Evolutionary conservation across 23 red algal genomes (phyloP).

Genomic region (Gracilariopsis chorda): DNA sequence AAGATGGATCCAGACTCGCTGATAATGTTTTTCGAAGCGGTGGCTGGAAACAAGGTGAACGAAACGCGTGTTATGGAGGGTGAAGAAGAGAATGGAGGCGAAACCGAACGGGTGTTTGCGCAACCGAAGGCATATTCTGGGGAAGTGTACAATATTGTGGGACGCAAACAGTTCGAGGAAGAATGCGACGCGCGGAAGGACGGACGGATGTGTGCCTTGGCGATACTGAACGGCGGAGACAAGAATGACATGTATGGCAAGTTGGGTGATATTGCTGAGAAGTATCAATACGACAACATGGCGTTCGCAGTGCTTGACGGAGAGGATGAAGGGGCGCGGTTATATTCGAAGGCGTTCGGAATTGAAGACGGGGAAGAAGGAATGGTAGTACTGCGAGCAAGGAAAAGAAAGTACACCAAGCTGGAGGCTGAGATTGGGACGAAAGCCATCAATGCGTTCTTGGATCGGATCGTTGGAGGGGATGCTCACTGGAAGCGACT

Average conservation of each 20-base stretch:
- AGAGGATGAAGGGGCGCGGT: background rate
- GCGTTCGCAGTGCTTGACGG: conserved; percentile 64
- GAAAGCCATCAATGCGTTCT: conserved; percentile 36
- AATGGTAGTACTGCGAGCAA: conserved; percentile 50
- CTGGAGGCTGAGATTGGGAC: conserved; percentile 23
- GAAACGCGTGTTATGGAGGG: background rate
- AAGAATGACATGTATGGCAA: background rate
- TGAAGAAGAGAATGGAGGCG: background rate
- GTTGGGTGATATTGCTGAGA: conserved; percentile 35
- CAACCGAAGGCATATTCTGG: conserved; percentile 62
- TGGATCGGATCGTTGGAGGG: conserved; percentile 73
- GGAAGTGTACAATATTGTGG: conserved; percentile 21
- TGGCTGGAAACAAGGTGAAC: conserved; percentile 3
- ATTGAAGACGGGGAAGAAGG: conserved; percentile 4
- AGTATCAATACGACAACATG: conserved; percentile 73
- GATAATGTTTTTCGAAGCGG: conserved; percentile 20
- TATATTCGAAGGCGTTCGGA: conserved; percentile 12
- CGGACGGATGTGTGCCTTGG: conserved; percentile 64
- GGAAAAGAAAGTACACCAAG: conserved; percentile 45
- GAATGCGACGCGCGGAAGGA: conserved; percentile 61
- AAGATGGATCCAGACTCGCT: conserved; percentile 56
- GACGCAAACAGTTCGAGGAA: conserved; percentile 39
- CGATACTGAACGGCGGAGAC: conserved; percentile 17
- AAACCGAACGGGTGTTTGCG: conserved; percentile 27
- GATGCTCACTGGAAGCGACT: conserved; percentile 62